Conservation (phyloP, 495 filamentous ascomycete genomes). For the Hypoxylon crocopeplum region DNA sequence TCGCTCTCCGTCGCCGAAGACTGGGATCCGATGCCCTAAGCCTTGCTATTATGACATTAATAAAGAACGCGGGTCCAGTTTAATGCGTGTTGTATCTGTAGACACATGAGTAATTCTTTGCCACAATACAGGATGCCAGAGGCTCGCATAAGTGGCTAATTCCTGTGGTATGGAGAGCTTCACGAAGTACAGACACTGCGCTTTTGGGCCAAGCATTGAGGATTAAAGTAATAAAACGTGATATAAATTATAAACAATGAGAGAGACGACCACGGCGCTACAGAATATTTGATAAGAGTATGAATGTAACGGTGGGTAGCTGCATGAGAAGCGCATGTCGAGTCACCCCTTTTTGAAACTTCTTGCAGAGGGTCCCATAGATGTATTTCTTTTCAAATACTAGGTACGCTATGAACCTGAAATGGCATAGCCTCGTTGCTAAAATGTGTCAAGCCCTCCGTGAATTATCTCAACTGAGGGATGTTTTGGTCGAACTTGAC, state of each 20-base stretch:
- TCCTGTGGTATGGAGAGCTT: no score
- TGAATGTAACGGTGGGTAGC: slow-evolving; percentile 39
- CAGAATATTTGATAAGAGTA: slow-evolving; percentile 26
- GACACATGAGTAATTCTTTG: background rate
- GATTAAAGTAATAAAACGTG: slow-evolving; percentile 4
- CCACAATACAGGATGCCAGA: no score
- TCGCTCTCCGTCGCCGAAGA: slow-evolving; percentile 6
- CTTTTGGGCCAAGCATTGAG: background rate
- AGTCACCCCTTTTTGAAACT: slow-evolving; percentile 37
- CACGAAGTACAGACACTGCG: background rate
- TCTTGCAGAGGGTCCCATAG: slow-evolving; percentile 23
- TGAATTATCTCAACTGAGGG: no score
- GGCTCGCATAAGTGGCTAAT: slow-evolving; percentile 2
- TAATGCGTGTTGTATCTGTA: background rate
- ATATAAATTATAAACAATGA: slow-evolving; percentile 2
- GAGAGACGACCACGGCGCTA: slow-evolving; percentile 8
- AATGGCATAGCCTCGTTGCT: slow-evolving; percentile 8
- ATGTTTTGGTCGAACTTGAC: slow-evolving; percentile 1
- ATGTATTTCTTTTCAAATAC: slow-evolving; percentile 2
- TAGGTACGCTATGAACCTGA: slow-evolving; percentile 9
- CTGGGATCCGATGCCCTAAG: slow-evolving; percentile 21
- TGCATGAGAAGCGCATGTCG: slow-evolving; percentile 33
- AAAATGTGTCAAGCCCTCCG: no score
- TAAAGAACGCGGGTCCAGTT: slow-evolving; percentile 1
- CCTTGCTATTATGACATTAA: slow-evolving; percentile 14